phyloP scores from a whole-genome alignment of 176 grass and related monocot species.

The Cenchrus purpureus region DNA sequence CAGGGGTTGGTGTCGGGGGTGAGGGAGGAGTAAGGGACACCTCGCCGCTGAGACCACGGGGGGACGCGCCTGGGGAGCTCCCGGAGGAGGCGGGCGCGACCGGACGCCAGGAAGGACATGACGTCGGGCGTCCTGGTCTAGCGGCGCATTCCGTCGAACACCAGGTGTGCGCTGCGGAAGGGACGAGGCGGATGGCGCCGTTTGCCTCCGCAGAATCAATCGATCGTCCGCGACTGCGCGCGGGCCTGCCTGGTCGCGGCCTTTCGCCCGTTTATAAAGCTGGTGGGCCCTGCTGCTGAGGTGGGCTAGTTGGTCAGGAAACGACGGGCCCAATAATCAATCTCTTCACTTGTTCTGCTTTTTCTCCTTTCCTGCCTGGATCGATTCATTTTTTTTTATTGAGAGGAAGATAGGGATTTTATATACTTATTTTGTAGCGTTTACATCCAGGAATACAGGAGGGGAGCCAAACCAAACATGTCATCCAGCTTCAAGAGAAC shows the following conservation, averaged over 20 bases:
- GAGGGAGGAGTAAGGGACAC: conserved; percentile 11
- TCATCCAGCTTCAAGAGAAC: no score
- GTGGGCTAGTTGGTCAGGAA: no score
- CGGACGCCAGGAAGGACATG: conserved; percentile 47
- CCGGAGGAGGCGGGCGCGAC: conserved; percentile 28
- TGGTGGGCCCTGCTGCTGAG: background rate
- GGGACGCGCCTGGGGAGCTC: background rate
- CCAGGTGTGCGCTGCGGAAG: background rate
- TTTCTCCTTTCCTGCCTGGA: no score
- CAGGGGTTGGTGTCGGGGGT: background rate
- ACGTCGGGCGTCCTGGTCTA: conserved; percentile 19
- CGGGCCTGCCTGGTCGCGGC: background rate
- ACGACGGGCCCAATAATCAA: no score
- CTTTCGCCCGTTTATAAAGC: background rate
- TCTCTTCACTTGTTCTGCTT: no score
- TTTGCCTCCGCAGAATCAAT: background rate
- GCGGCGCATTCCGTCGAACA: conserved; percentile 52
- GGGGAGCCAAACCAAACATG: no score
- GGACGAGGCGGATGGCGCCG: background rate
- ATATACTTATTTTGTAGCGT: no score
- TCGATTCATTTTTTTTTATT: no score
- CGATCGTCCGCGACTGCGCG: background rate
- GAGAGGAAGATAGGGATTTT: no score
- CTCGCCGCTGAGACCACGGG: background rate
- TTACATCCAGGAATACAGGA: no score